Evolutionary conservation across 352 stramenopile genomes (phyloP), one percentile per base, ranked within the genome.

Genomic region (Globisporangium middletonii): DNA sequence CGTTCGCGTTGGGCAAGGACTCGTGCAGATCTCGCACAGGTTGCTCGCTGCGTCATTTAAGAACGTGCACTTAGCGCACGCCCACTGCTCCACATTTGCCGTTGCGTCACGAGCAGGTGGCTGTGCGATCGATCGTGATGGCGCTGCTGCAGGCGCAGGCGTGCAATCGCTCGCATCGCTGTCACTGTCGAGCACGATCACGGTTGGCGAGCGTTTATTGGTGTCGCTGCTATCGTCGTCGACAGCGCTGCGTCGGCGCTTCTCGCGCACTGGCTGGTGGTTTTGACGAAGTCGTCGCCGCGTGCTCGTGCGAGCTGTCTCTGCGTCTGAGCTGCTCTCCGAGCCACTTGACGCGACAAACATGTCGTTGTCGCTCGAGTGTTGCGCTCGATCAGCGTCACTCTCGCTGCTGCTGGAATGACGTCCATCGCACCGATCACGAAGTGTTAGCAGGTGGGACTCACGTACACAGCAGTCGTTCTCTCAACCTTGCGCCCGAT

Each of bases 1-100:
- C 55, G 71, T 77, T 19, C 46, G 68, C 43, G 35, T 51, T 19
- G 55, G 41, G 26, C 59, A 53, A 18, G 55, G 48, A 13, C 59
- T 76, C 18, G 67, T 61, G 54, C 77, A 86, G 27, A 88, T 27
- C 56, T 83, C 64, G 37, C 77, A 88, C 54, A 44, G 2, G 19
- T 49, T 3, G 58, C 57, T 48, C 3, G 19, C 26, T n/a, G 65
- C 28, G 55, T 65, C 64, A 48, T 88, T 86, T 7, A 73, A 26
- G 26, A 72, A 86, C 8, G 77, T 88, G 52, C 77, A 88, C 45
- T 64, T 67, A 7, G 49, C 48, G 15, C 75, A 86, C 33, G 65
- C 63, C 75, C 77, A 86, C 8, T 60, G 37, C 33, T 53, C 42
- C 41, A 11, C 27, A 44, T n/a, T n/a, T n/a, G 54, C n/a, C 7